Base-by-base conservation (phyloP, 441 rosid genomes). In the Macaranga tanarius region DNA sequence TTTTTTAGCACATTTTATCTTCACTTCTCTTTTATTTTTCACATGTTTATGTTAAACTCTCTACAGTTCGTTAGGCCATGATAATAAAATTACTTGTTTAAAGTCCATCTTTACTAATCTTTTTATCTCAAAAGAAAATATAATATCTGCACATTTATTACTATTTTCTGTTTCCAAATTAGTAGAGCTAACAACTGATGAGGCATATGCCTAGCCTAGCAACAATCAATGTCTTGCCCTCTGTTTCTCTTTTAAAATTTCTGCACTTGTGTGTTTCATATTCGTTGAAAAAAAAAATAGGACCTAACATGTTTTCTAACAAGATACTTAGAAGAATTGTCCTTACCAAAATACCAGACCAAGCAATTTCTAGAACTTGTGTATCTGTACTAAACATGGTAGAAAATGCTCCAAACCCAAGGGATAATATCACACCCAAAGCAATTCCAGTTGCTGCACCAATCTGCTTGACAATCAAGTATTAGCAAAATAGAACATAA, bases 271-370 rank as follows among this genome's bases (percentile, higher is more conserved):
- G 8, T 3, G 16, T 12, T 62, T 5, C n/a, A 48, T 12, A 16
- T 48, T 48, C 2, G n/a, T 48, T 48, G 2, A 13, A 1, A 12
- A 48, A 48, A 15, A 57, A 8, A 22, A 48, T 13, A 75, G 55
- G 26, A 40, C 54, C 55, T 56, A 57, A 23, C 38, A 66, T 42
- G 57, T 31, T 54, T 22, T 56, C 26, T 16, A 45, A 15, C 28
- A 68, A 65, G 58, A 45, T 2, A 31, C 34, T 31, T 31, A 51
- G 22, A 58, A 50, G 67, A 76, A 20, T 57, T 34, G 26, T 75
- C 72, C 93, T 90, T 76, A 89, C 97, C 79, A 85, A 79, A 75
- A 87, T 72, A 73, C 97, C 97, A 47, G 97, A 91, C 83, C 75
- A 75, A 73, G 90, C 92, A 84, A 95, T 85, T 76, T 81, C 79